Percentiles rank a stretch among this genome's conserved stretches.
Conservation (phyloP, 2,329 filamentous ascomycete species). For the Elsinoe fawcettii region DNA sequence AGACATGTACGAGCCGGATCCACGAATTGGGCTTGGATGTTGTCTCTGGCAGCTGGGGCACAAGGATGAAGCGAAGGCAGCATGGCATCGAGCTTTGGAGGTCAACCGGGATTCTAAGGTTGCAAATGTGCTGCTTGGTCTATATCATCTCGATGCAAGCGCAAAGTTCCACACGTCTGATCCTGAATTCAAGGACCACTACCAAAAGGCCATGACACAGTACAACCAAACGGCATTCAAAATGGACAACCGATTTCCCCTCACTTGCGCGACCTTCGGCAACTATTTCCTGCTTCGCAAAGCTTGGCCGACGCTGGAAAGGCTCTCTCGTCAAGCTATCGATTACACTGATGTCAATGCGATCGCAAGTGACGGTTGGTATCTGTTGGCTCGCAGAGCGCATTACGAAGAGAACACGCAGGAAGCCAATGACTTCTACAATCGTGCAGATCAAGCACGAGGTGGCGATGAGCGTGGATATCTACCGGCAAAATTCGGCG, state of each 20-base stretch:
- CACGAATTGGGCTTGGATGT: conserved; percentile 89
- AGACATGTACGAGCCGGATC: conserved; percentile 82
- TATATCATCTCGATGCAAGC: conserved; percentile 84
- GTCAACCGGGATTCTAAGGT: conserved; percentile 79
- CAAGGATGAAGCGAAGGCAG: conserved; percentile 82
- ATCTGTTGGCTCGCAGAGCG: conserved; percentile 82
- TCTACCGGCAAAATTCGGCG: conserved; percentile 88
- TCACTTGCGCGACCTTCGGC: conserved; percentile 86
- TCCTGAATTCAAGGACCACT: conserved; percentile 73
- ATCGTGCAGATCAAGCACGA: conserved; percentile 80
- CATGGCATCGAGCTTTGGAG: conserved; percentile 83
- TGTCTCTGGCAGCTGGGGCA: conserved; percentile 96
- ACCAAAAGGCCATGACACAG: conserved; percentile 89
- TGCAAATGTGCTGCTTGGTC: conserved; percentile 79
- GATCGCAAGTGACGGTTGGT: conserved; percentile 96
- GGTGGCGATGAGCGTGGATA: conserved; percentile 87
- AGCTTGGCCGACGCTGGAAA: conserved; percentile 71
- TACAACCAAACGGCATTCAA: conserved; percentile 94
- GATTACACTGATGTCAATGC: conserved; percentile 94
- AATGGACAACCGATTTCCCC: conserved; percentile 78
- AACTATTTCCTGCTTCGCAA: conserved; percentile 82
- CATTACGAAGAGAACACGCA: conserved; percentile 71
- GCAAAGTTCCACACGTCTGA: conserved; percentile 75
- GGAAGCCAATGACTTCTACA: conserved; percentile 78
- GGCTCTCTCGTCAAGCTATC: conserved; percentile 83